Conservation (phyloP, 148 eudicot genomes). For the Hydrangea macrophylla region DNA sequence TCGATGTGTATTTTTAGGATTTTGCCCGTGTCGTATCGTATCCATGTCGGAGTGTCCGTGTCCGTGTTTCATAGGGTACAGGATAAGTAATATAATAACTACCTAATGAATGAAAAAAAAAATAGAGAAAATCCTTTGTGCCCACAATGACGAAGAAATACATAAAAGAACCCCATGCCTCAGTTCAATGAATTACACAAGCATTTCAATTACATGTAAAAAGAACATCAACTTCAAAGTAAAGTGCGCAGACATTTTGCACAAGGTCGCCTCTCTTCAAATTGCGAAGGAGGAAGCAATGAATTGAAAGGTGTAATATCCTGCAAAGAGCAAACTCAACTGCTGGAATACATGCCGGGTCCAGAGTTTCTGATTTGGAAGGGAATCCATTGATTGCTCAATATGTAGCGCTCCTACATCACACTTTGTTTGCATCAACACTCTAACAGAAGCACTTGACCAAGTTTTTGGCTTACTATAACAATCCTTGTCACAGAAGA, state of each 20-base stretch:
- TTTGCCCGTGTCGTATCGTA: too few relatives aligned
- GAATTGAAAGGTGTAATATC: neutral
- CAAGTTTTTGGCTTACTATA: neutral
- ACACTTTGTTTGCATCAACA: neutral
- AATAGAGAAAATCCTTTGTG: neutral
- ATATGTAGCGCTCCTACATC: neutral
- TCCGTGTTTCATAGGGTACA: too few relatives aligned
- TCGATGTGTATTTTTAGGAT: too few relatives aligned
- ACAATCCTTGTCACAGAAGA: neutral
- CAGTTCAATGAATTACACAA: neutral
- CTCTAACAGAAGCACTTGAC: neutral
- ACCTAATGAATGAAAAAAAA: too few relatives aligned
- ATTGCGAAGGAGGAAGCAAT: neutral
- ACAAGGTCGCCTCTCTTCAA: neutral
- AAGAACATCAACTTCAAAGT: neutral
- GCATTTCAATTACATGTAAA: neutral
- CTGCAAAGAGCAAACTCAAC: neutral
- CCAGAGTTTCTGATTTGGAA: neutral
- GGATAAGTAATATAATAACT: neutral
- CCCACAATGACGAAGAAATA: constrained; percentile 1
- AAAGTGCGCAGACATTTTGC: neutral
- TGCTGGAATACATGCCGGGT: neutral
- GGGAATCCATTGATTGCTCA: neutral
- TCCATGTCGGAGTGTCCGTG: too few relatives aligned
- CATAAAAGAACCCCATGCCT: constrained; percentile 8